These are phyloP conservation scores for Nasturtium officinale DNA, from an alignment of 345 rosid species.

Conservation along the genomic window DNA sequence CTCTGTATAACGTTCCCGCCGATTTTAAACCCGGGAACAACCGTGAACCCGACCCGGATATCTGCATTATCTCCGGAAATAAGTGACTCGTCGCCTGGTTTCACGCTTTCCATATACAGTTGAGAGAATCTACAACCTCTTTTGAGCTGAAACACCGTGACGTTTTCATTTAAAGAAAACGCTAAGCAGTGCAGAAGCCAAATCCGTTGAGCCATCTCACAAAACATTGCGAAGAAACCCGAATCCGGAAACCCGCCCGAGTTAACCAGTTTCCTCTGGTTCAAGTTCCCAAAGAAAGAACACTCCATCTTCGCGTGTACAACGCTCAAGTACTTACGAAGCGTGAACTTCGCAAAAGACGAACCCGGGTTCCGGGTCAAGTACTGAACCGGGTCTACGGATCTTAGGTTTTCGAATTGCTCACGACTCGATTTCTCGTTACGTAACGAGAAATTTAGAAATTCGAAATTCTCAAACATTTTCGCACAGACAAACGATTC, in stretches of 20 bases:
- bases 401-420: conserved; percentile 49
- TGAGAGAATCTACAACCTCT: conserved; percentile 79
- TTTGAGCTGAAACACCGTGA: conserved; percentile 66
- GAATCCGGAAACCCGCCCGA: conserved; percentile 80
- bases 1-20: conserved; percentile 68
- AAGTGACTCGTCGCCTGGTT: conserved; percentile 53
- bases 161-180: conserved; percentile 56
- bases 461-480: conserved; percentile 68
- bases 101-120: conserved; percentile 84
- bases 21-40: conserved; percentile 92
- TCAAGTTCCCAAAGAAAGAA: conserved; percentile 81
- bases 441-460: conserved; percentile 45
- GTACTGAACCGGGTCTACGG: conserved; percentile 49
- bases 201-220: conserved; percentile 78
- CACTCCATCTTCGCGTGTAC: conserved; percentile 98
- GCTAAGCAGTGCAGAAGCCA: conserved; percentile 83
- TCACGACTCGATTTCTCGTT: conserved; percentile 35
- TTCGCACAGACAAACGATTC: conserved; percentile 74
- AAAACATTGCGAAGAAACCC: conserved; percentile 62
- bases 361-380: conserved; percentile 60
- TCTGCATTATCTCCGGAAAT: conserved; percentile 42
- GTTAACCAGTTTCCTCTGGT: conserved; percentile 73
- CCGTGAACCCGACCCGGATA: conserved; percentile 75
- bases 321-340: conserved; percentile 65
- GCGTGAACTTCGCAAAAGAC: conserved; percentile 55